Base-by-base conservation (phyloP, 345 rosid genomes). In the Camelina neglecta region DNA sequence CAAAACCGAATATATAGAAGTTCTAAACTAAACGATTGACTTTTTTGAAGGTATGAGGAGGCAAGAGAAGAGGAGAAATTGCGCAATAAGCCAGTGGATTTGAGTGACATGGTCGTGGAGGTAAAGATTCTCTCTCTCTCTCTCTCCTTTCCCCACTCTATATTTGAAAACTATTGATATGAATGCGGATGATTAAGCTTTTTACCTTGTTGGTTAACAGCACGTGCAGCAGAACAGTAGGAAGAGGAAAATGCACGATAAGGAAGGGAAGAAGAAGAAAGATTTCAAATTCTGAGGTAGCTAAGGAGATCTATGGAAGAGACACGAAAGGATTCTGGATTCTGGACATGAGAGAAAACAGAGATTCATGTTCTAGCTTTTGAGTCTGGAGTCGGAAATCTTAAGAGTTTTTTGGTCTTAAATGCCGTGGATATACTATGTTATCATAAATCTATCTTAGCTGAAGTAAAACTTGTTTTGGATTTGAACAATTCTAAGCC, bases 21-120 rank as follows among this genome's bases (percentile, higher is more conserved):
- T 51, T 13, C 5, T 11, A 7, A 42, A 62, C 57, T 55, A 12
- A 12, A 15, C 20, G 51, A 60, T 29, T 48, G 64, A 29, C 68
- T 13, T 2, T 56, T 60, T 60, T 20, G 39, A 78, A 95, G 99
- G 85, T 96, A 92, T 6, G 98, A 91, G 86, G 99, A 93, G 83
- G 99, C 99, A 23, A 85, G 99, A 70, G 98, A 96, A 74, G 98
- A 93, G 79, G 99, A 91, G 86, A 96, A 96, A 74, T 58, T 81
- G 45, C 96, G 96, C 23, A 96, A 88, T 82, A 95, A 93, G 75
- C 89, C 85, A n/a, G 97, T 88, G 79, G 97, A 96, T 69, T 93
- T 96, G 82, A 93, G 98, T 75, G 98, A 96, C 79, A 96, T 96
- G 99, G 99, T 96, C 42, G 93, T 96, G 1, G 98, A 96, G 99